Base-by-base conservation (phyloP, 2,329 filamentous ascomycete genomes). In the Graphilbum fragrans region DNA sequence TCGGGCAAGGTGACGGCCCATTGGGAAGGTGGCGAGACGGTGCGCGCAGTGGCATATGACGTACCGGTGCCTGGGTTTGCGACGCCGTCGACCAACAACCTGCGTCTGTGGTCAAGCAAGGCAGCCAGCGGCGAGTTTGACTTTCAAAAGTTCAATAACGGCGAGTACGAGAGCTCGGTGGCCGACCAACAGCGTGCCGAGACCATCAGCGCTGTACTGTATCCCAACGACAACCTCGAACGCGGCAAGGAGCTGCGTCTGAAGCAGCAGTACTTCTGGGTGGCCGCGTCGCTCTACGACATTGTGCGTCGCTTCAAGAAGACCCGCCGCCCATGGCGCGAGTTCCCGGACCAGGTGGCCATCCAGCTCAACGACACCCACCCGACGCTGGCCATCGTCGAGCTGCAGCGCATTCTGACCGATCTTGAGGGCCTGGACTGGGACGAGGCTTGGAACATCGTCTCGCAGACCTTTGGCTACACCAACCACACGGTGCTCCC, bases 221-320 rank as follows among this genome's bases (percentile, higher is more conserved):
- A 98, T 58, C 92, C 92, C 45, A 98, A 98, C 56, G 90, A 96
- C 63, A 96, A 94, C 62, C 75, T 98, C 35, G 90, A 96, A 50
- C 77, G 87, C 50, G 92, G 92, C 48, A 98, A 98, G 64, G 92
- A 98, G 68, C 77, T 98, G 48, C 86, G 92, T 41, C 65, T 98
- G 61, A 98, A 98, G 74, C 92, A 98, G 62, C 92, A 98, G 62
- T 98, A 98, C 72, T 98, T 98, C 67, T 98, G 92, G 92, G 94
- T 94, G 56, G 88, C 92, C 40, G 92, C 92, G 16, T 98, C 92
- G 16, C 73, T 98, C 4, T 86, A 86, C 57, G 92, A 98, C 55
- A 98, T 98, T 57, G 83, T 98, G 45, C 84, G 92, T 44, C 81
- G 92, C 45, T 98, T 96, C 78, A 98, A 96, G 72, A 98, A 96